These are phyloP conservation scores for Dactylis glomerata DNA, from an alignment of 176 grass and related monocot genomes.

Conservation along the genomic window DNA sequence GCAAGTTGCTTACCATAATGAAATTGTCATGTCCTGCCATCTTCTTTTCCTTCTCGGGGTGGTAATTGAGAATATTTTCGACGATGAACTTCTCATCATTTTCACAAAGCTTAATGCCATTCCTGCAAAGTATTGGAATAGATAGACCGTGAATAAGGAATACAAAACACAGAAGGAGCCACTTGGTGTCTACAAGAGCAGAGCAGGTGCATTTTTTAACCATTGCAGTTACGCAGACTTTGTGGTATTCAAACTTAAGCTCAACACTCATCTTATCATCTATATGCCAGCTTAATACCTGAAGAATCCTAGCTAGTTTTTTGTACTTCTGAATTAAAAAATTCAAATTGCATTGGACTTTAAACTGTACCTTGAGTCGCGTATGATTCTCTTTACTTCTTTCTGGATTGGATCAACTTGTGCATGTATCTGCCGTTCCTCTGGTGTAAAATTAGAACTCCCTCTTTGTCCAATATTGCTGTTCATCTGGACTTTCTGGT, in stretches of 20 bases:
- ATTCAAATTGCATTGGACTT: neutral
- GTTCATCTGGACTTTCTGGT: constrained; percentile 27
- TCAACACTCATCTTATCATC: constrained; percentile 7
- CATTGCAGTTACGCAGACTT: neutral
- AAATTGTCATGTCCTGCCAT: constrained; percentile 33
- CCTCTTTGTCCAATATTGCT: neutral
- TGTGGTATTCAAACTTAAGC: neutral
- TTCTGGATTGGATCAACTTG: constrained; percentile 40
- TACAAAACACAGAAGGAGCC: neutral
- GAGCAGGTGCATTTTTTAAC: neutral
- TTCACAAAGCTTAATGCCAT: constrained; percentile 27
- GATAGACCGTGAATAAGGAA: neutral
- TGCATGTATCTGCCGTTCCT: constrained; percentile 26
- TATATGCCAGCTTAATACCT: constrained; percentile 3
- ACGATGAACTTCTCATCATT: constrained; percentile 34
- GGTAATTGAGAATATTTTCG: constrained; percentile 40
- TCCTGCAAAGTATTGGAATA: constrained; percentile 15
- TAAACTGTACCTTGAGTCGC: constrained; percentile 41
- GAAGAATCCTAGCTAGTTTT: constrained; percentile 1
- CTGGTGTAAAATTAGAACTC: constrained; percentile 19
- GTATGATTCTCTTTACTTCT: constrained; percentile 46
- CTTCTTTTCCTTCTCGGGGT: constrained; percentile 52
- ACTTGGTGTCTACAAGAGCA: constrained; percentile 6
- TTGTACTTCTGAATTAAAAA: neutral
- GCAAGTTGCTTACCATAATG: constrained; percentile 38